Base-by-base conservation (phyloP, 768 basidiomycete species). In the Lactifluus volemus region DNA sequence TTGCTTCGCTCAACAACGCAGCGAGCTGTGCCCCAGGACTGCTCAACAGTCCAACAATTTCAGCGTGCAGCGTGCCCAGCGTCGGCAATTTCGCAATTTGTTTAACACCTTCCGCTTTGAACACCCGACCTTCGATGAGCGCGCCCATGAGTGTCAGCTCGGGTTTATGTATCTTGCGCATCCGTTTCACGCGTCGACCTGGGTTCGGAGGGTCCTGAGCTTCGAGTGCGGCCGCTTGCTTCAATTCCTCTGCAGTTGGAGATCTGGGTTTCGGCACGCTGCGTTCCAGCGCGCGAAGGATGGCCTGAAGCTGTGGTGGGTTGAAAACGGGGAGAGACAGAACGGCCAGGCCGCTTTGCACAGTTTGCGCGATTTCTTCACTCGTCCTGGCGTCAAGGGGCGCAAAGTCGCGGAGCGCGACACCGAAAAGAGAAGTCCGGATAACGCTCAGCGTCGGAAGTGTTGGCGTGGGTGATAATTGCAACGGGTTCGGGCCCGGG, bases 21-120 rank as follows among this genome's bases (percentile, higher is more conserved):
- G 88, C 82, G 50, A 95, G 76, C 72, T 90, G 86, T 63, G 81
- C 77, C 11, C 82, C 85, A 48, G 90, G 91, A 14, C 84, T 78
- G 59, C 86, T 86, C 62, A 98, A 71, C 73, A 97, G 63, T 8
- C 93, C 94, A 14, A 95, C 86, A 58, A 98, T 79, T 72, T 96
- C 92, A 17, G 85, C 85, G 55, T 88, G 75, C 62, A 97, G 72
- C 2, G 83, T 85, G 42, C 88, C 87, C 68, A 96, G 72, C 48
- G 86, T 82, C 21, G 93, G 94, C 55, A 96, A 73, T 67, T 84
- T 82, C 36, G 85, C 82, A 5, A 93, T 82, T 14, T 82, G 78
- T 69, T 78, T 75, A 57, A 93, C 74, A 5, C 79, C 79, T 10
- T 78, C 72, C 19, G 81, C 78, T 54, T 83, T 75, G 70, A 94